Conservation (phyloP, 257 asterid species). For the Misopates orontium region DNA sequence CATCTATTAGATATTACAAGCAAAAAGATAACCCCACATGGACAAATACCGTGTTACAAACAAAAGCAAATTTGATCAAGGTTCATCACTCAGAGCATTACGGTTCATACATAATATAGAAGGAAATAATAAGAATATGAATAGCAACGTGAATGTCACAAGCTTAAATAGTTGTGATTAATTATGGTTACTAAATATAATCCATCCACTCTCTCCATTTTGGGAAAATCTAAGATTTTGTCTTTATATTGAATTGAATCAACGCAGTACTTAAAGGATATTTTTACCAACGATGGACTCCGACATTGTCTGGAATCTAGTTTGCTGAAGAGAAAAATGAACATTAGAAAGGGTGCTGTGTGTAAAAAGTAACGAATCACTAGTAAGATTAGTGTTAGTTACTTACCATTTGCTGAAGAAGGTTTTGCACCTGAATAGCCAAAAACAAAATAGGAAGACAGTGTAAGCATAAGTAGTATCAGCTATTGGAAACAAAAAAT, state of each 20-base stretch:
- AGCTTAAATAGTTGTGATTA: background rate
- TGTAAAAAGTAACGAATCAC: background rate
- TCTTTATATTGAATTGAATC: background rate
- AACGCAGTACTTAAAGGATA: conserved; percentile 54
- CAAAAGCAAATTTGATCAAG: background rate
- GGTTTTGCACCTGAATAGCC: conserved; percentile 70
- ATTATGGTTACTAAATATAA: background rate
- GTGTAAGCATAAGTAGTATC: conserved; percentile 22
- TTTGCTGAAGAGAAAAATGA: conserved; percentile 63
- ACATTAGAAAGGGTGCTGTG: conserved; percentile 21
- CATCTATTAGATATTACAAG: background rate
- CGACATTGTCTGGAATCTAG: conserved; percentile 88
- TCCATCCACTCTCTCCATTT: background rate
- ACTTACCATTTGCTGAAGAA: conserved; percentile 85
- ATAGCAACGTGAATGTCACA: background rate
- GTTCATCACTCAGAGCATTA: background rate
- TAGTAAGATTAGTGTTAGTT: conserved; percentile 7
- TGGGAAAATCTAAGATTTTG: background rate
- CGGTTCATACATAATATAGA: background rate
- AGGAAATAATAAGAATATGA: background rate
- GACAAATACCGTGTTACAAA: background rate
- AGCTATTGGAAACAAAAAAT: background rate
- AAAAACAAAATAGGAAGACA: conserved; percentile 3
- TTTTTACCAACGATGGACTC: conserved; percentile 80
- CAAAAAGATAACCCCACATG: background rate